Evolutionary conservation across 1,284 basidiomycete genomes (phyloP).

Genomic region (Pascua sp.): DNA sequence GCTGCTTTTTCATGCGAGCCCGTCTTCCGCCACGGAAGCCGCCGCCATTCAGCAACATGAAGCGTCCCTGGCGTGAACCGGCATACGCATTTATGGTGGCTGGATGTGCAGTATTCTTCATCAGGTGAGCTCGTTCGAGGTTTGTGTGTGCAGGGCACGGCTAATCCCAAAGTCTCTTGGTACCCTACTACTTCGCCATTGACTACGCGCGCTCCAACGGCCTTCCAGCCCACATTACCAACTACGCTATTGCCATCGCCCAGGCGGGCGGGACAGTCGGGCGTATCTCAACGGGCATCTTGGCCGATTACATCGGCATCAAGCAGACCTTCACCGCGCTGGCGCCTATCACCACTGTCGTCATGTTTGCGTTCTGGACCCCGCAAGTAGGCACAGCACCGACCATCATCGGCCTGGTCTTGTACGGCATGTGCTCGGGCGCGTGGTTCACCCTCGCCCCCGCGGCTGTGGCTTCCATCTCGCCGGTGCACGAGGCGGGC

Average conservation of each 20-base stretch:
- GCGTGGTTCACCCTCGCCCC: constrained; percentile 42
- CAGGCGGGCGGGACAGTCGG: constrained; percentile 42
- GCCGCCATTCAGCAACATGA: constrained; percentile 30
- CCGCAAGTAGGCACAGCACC: constrained; percentile 27
- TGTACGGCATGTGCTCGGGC: constrained; percentile 38
- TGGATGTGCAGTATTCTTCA: constrained; percentile 26
- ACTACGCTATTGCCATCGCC: constrained; percentile 40
- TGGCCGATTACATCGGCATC: constrained; percentile 40
- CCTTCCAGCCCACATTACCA: constrained; percentile 16
- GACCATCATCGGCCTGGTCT: constrained; percentile 35
- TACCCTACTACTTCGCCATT: constrained; percentile 38
- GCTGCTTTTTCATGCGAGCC: constrained; percentile 38
- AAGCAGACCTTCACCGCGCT: constrained; percentile 33
- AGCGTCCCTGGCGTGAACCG: constrained; percentile 33
- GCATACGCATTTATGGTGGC: constrained; percentile 30
- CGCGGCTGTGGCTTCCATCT: constrained; percentile 37
- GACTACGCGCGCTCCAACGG: constrained; percentile 27
- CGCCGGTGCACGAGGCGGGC: constrained; percentile 43
- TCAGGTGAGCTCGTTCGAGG: constrained; percentile 26
- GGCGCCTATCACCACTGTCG: constrained; percentile 23
- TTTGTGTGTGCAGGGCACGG: no score
- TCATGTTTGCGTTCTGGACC: constrained; percentile 41
- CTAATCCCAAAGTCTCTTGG: constrained; percentile 23
- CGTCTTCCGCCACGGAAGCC: constrained; percentile 37
- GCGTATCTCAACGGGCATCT: constrained; percentile 29